Percentiles rank a stretch among this genome's conserved stretches.
Evolutionary conservation across 176 grass and related monocot genomes (phyloP).

Genomic region (Raddia distichophylla): DNA sequence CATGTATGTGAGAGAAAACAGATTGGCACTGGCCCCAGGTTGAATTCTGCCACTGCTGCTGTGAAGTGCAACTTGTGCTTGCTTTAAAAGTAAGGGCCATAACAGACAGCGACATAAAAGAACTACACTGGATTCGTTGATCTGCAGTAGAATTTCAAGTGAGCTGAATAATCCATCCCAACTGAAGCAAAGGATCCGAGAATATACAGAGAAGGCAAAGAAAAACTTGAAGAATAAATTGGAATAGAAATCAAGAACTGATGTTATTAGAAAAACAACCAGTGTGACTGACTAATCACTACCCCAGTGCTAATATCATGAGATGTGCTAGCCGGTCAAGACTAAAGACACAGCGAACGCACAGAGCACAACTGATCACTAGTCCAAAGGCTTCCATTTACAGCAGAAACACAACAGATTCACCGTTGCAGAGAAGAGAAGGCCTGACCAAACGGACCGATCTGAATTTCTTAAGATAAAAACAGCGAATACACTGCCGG

Average conservation of each 20-base stretch:
- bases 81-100: conserved; percentile 53
- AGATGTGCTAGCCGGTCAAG: not conserved
- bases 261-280: not conserved
- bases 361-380: not conserved
- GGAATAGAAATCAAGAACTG: not conserved
- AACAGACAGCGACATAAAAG: conserved; percentile 34
- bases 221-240: not conserved
- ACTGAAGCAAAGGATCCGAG: not conserved
- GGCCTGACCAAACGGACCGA: not conserved
- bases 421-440: not conserved
- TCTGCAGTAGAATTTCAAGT: conserved; percentile 27
- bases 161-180: not conserved
- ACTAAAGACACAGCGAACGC: not conserved
- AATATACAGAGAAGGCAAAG: not conserved
- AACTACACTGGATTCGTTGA: not conserved
- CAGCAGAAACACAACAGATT: not conserved
- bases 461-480: not conserved
- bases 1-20: conserved; percentile 47
- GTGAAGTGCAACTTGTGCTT: conserved; percentile 26
- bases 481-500: not conserved
- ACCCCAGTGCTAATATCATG: not conserved
- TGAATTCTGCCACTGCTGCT: conserved; percentile 14
- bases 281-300: not conserved
- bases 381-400: not conserved
- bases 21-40: conserved; percentile 11